Conservation (phyloP, 2,329 filamentous ascomycete species). For the Arthrinium phaeospermum region DNA sequence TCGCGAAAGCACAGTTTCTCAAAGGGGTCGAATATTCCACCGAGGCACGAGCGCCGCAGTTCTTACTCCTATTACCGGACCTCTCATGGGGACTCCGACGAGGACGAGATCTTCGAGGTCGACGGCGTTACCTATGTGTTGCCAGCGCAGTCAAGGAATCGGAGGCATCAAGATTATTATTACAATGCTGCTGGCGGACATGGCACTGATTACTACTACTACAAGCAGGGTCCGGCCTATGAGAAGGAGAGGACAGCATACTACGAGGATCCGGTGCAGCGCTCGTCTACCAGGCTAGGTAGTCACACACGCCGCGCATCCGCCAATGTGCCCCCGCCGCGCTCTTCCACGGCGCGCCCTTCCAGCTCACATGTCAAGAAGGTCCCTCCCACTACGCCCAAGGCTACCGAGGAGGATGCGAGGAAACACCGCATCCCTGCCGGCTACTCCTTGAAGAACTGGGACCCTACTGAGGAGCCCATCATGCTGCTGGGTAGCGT, state of each 20-base stretch:
- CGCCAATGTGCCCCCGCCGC: conserved; percentile 49
- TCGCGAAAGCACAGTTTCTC: conserved; percentile 45
- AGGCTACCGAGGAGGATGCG: conserved; percentile 66
- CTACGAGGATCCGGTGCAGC: conserved; percentile 45
- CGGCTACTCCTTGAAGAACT: conserved; percentile 96
- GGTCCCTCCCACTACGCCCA: conserved; percentile 37
- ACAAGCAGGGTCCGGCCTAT: conserved; percentile 53
- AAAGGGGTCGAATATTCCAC: conserved; percentile 44
- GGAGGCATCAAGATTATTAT: conserved; percentile 42
- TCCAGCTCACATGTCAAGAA: conserved; percentile 48
- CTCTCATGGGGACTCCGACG: conserved; percentile 69
- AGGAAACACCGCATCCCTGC: conserved; percentile 76
- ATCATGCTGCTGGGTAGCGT: conserved; percentile 95
- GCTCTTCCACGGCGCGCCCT: conserved; percentile 59
- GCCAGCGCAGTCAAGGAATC: conserved; percentile 53
- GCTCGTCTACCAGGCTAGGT: conserved; percentile 46
- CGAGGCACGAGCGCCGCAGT: conserved; percentile 59
- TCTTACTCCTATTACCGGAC: conserved; percentile 65
- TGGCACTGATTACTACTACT: conserved; percentile 65
- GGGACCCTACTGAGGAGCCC: conserved; percentile 92
- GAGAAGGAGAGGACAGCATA: conserved; percentile 49
- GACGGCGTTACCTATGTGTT: conserved; percentile 59
- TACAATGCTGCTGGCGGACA: conserved; percentile 56
- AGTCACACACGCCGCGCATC: conserved; percentile 52
- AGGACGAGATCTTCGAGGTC: conserved; percentile 65